Conservation (phyloP, 139 green algal genomes). For the Diplosphaera chodatii region DNA sequence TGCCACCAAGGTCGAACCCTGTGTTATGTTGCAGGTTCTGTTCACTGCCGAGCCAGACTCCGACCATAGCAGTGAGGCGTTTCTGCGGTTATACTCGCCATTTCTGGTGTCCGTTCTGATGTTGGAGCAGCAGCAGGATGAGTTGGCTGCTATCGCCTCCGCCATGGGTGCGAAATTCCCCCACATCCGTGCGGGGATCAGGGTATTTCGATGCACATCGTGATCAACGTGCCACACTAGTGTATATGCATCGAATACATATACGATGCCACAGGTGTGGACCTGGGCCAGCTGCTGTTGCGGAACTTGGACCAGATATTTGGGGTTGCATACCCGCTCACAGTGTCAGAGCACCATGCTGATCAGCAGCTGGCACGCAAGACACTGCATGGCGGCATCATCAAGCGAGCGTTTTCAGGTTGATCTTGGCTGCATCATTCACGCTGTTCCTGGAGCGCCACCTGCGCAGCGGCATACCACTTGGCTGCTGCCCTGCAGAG, state of each 20-base stretch:
- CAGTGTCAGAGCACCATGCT: not conserved
- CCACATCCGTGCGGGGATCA: too few relatives aligned
- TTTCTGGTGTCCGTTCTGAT: slow-evolving; percentile 12
- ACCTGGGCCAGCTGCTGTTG: not conserved
- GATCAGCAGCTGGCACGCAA: not conserved
- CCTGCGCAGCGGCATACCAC: too few relatives aligned
- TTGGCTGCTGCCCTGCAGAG: slow-evolving; percentile 11
- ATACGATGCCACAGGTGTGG: too few relatives aligned
- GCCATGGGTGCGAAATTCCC: too few relatives aligned
- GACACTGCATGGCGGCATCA: not conserved
- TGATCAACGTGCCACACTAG: too few relatives aligned
- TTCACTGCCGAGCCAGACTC: slow-evolving; percentile 6
- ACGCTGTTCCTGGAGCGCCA: too few relatives aligned
- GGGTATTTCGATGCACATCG: too few relatives aligned
- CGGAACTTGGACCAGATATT: not conserved
- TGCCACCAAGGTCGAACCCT: too few relatives aligned
- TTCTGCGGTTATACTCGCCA: slow-evolving; percentile 6
- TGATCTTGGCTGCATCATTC: too few relatives aligned
- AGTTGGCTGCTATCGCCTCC: not conserved
- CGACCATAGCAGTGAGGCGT: not conserved
- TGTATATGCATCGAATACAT: too few relatives aligned
- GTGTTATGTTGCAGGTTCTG: slow-evolving; percentile 14
- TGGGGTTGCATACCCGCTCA: not conserved
- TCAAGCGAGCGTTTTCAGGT: not conserved
- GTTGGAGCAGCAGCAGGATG: slow-evolving; percentile 9